Percentiles rank a stretch among this genome's conserved stretches.
Conservation (phyloP, 1,139 yeast genomes). For the Tardiomyces blankii region DNA sequence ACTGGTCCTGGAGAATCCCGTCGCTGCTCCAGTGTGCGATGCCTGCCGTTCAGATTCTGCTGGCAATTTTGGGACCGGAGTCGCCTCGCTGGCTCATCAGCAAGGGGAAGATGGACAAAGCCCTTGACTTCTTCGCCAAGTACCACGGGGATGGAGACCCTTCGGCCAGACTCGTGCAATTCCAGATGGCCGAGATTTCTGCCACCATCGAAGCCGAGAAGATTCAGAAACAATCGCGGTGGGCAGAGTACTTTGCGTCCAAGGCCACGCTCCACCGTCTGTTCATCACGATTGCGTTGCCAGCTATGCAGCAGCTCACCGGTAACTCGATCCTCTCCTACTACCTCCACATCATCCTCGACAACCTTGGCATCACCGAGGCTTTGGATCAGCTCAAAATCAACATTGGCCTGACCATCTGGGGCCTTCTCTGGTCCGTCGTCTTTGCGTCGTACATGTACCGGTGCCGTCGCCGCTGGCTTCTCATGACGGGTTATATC, state of each 20-base stretch:
- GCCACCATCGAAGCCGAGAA: constrained; percentile 47
- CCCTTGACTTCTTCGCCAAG: constrained; percentile 37
- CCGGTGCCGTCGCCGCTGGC: constrained; percentile 25
- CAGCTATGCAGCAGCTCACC: constrained; percentile 30
- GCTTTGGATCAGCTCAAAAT: constrained; percentile 29
- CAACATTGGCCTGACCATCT: constrained; percentile 21
- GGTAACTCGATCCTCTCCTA: constrained; percentile 29
- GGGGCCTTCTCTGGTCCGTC: constrained; percentile 13
- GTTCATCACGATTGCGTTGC: constrained; percentile 25
- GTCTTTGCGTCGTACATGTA: constrained; percentile 17
- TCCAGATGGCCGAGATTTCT: constrained; percentile 32
- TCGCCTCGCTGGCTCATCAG: constrained; percentile 66
- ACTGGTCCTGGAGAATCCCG: background rate
- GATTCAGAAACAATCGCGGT: constrained; percentile 31
- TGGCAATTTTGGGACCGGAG: constrained; percentile 46
- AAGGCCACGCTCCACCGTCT: constrained; percentile 30
- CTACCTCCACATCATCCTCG: constrained; percentile 31
- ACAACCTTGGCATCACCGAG: constrained; percentile 32
- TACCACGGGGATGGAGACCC: constrained; percentile 44
- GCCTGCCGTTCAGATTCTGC: constrained; percentile 35
- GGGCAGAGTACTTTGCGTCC: constrained; percentile 27
- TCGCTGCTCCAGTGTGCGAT: constrained; percentile 37
- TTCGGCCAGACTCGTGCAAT: background rate
- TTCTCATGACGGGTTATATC: constrained; percentile 19
- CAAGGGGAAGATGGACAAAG: constrained; percentile 49